phyloP scores from a whole-genome alignment of 2,329 filamentous ascomycete genomes.

The Arthrobotrys sinensis region DNA sequence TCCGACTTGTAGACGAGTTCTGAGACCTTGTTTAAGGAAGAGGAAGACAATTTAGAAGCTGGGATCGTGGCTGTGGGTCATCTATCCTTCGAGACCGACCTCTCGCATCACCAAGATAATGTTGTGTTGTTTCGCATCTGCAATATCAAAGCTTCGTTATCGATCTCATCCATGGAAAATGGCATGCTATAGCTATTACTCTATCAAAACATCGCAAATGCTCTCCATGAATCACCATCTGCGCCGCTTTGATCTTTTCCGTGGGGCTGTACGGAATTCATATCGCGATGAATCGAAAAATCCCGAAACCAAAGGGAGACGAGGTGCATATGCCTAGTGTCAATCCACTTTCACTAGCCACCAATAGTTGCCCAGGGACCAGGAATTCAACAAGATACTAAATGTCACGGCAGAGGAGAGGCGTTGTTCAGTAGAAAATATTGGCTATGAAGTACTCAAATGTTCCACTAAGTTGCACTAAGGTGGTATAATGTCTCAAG shows the following conservation, averaged over 20 bases:
- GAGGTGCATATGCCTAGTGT: slow-evolving; percentile 37
- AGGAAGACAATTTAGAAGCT: slow-evolving; percentile 3
- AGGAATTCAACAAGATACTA: slow-evolving; percentile 27
- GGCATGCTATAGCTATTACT: slow-evolving; percentile 8
- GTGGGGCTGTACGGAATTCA: slow-evolving; percentile 2
- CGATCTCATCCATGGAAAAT: slow-evolving; percentile 12
- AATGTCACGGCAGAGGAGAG: slow-evolving; percentile 11
- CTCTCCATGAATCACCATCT: neutral
- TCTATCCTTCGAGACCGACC: slow-evolving; percentile 1
- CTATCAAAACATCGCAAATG: slow-evolving; percentile 2
- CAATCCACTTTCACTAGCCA: slow-evolving; percentile 48
- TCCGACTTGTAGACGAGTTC: slow-evolving; percentile 8
- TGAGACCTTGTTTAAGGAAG: slow-evolving; percentile 20
- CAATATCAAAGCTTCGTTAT: slow-evolving; percentile 24
- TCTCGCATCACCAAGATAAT: slow-evolving; percentile 8
- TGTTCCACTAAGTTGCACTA: slow-evolving; percentile 20
- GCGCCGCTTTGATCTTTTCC: neutral
- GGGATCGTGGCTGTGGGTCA: neutral
- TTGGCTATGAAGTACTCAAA: slow-evolving; percentile 32
- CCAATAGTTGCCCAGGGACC: slow-evolving; percentile 42
- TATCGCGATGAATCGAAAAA: slow-evolving; percentile 3
- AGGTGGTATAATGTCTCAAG: slow-evolving; percentile 33
- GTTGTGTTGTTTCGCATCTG: slow-evolving; percentile 17
- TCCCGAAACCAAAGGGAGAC: slow-evolving; percentile 18
- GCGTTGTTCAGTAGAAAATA: slow-evolving; percentile 36